Conservation (phyloP, 352 stramenopile genomes). For the Pythium scleroteichum region DNA sequence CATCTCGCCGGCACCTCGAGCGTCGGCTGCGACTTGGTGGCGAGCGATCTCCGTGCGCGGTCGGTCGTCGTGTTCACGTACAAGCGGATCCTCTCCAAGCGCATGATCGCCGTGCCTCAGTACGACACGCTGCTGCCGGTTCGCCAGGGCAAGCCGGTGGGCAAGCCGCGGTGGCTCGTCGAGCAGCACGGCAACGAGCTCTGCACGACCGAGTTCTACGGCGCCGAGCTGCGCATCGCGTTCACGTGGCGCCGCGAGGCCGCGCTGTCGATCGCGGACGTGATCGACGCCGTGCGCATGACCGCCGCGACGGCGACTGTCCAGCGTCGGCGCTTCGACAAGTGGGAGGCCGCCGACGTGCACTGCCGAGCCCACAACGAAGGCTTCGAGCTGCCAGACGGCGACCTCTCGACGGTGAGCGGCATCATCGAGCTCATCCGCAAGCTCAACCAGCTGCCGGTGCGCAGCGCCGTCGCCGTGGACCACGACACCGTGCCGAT, state of each 20-base stretch:
- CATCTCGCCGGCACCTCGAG: background rate
- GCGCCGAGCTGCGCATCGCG: background rate
- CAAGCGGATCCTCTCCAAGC: slow-evolving; percentile 2
- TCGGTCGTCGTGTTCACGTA: background rate
- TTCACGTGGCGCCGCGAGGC: slow-evolving; percentile 1
- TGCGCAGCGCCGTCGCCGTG: background rate
- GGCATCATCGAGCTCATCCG: slow-evolving; percentile 3
- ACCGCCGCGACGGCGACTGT: background rate
- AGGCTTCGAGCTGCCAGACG: background rate
- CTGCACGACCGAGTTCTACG: slow-evolving; percentile 10
- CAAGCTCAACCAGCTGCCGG: background rate
- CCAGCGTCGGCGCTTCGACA: background rate
- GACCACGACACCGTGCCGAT: background rate
- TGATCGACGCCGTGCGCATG: background rate
- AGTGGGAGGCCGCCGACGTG: background rate
- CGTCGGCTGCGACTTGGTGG: background rate
- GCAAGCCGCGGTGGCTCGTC: background rate
- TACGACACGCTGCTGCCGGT: background rate
- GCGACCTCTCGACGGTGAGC: background rate
- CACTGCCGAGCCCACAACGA: background rate
- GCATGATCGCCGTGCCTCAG: background rate
- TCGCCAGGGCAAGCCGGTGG: background rate
- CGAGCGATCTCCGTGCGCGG: background rate
- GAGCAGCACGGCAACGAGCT: slow-evolving; percentile 4
- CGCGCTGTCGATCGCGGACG: background rate